phyloP scores from a whole-genome alignment of 139 green algal species.

The Chlorella sp. region DNA sequence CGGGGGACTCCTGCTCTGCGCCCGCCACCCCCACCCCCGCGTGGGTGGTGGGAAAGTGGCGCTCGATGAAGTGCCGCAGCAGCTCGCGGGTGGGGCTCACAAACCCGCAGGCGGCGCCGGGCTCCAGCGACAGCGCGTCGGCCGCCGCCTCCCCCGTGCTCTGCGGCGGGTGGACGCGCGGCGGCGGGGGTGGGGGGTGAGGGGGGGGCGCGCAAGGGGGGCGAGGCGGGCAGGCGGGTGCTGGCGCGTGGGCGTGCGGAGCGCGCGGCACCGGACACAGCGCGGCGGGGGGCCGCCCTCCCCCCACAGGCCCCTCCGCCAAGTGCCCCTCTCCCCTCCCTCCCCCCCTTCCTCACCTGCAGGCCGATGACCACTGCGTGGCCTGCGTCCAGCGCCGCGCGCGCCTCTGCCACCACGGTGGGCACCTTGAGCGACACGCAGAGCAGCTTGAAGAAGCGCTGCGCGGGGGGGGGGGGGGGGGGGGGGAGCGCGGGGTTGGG shows the following conservation, averaged over 20 bases:
- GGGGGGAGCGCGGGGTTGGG: too few species aligned
- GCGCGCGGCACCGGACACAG: too few species aligned
- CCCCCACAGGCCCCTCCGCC: too few species aligned
- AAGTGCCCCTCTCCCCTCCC: conserved; percentile 49
- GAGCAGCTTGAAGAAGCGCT: conserved; percentile 96
- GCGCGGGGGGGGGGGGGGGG: too few species aligned
- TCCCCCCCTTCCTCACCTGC: conserved; percentile 49
- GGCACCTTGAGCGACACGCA: conserved; percentile 81
- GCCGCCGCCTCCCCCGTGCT: conserved; percentile 59
- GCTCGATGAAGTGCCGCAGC: conserved; percentile 68
- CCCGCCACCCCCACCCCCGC: not conserved
- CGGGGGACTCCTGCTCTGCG: not conserved
- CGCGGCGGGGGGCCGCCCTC: too few species aligned
- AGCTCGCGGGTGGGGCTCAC: conserved; percentile 78
- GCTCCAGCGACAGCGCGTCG: conserved; percentile 52
- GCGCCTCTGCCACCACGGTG: conserved; percentile 65
- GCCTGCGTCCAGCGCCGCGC: conserved; percentile 54
- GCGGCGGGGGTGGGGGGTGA: too few species aligned
- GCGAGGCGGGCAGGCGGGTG: too few species aligned
- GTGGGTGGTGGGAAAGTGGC: conserved; percentile 65
- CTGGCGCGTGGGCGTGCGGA: too few species aligned
- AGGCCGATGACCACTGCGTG: conserved; percentile 80
- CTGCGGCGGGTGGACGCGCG: too few species aligned
- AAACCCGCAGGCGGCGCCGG: conserved; percentile 61
- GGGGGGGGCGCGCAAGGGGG: too few species aligned